Evolutionary conservation across 2,329 filamentous ascomycete species (phyloP).

Genomic region (Penicillium digitatum): DNA sequence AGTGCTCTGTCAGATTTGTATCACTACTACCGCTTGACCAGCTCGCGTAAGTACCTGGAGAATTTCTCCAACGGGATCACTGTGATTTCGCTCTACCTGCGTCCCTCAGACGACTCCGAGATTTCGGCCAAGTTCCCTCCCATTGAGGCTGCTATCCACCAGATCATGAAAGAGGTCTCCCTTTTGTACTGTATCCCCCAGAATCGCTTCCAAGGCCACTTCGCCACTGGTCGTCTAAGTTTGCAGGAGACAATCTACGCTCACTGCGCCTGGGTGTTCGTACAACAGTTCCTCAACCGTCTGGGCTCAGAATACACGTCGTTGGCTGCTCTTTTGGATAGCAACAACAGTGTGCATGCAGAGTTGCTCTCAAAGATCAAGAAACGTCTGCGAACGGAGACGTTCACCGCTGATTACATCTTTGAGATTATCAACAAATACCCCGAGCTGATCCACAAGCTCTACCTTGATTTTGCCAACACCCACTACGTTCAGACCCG

Average conservation of each 20-base stretch:
- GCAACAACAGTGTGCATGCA: slow-evolving; percentile 76
- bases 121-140: slow-evolving; percentile 62
- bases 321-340: slow-evolving; percentile 73
- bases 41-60: slow-evolving; percentile 94
- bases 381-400: slow-evolving; percentile 89
- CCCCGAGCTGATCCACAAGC: slow-evolving; percentile 75
- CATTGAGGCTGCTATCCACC: slow-evolving; percentile 91
- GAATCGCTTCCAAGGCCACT: slow-evolving; percentile 90
- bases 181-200: slow-evolving; percentile 96
- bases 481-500: slow-evolving; percentile 71
- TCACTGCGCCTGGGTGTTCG: slow-evolving; percentile 95
- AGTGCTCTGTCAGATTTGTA: slow-evolving; percentile 93
- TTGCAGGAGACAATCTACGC: slow-evolving; percentile 96
- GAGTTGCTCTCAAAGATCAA: slow-evolving; percentile 91
- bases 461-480: slow-evolving; percentile 89
- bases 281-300: slow-evolving; percentile 96
- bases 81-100: slow-evolving; percentile 92
- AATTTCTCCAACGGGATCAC: slow-evolving; percentile 99
- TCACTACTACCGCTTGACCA: slow-evolving; percentile 97
- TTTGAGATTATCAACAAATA: slow-evolving; percentile 93
- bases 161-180: slow-evolving; percentile 98
- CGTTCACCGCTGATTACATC: slow-evolving; percentile 97
- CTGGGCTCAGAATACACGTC: slow-evolving; percentile 88
- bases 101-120: slow-evolving; percentile 61
- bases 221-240: slow-evolving; percentile 79